Evolutionary conservation across 2,329 filamentous ascomycete genomes (phyloP).

Genomic region (Colletotrichum sp.): DNA sequence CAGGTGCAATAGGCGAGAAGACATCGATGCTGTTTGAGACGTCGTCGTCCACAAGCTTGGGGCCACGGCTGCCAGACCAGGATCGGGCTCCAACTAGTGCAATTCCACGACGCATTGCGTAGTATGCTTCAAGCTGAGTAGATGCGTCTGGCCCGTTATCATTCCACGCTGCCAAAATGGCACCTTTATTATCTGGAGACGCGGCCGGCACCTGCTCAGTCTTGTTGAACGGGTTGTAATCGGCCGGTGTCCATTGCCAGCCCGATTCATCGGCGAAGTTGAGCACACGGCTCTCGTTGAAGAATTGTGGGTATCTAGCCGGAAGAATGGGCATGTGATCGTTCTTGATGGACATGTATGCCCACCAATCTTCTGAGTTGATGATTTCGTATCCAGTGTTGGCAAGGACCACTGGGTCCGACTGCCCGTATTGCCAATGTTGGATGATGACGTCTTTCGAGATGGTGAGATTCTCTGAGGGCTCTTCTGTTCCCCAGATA

Average conservation of each 20-base stretch:
- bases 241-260: slow-evolving; percentile 51
- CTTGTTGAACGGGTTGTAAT: slow-evolving; percentile 47
- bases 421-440: slow-evolving; percentile 45
- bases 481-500: slow-evolving; percentile 56
- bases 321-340: slow-evolving; percentile 51
- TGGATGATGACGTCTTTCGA: slow-evolving; percentile 45
- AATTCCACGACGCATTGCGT: slow-evolving; percentile 49
- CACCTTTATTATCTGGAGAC: slow-evolving; percentile 35
- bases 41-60: slow-evolving; percentile 28
- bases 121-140: slow-evolving; percentile 52
- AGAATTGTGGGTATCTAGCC: slow-evolving; percentile 50
- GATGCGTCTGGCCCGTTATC: slow-evolving; percentile 53
- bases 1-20: slow-evolving; percentile 40
- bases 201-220: slow-evolving; percentile 38
- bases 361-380: slow-evolving; percentile 57
- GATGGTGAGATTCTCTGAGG: slow-evolving; percentile 40
- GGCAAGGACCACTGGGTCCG: slow-evolving; percentile 45
- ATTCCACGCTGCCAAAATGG: slow-evolving; percentile 51
- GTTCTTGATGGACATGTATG: slow-evolving; percentile 60
- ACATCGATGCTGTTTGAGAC: slow-evolving; percentile 39
- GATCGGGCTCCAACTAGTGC: slow-evolving; percentile 42
- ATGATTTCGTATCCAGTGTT: slow-evolving; percentile 40
- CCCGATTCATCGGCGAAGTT: slow-evolving; percentile 44
- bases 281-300: slow-evolving; percentile 45
- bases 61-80: slow-evolving; percentile 44